A percentile compares a stretch with the other conserved stretches of the same genome.
Conservation (phyloP, 768 basidiomycete species). For the Zangia roseola region DNA sequence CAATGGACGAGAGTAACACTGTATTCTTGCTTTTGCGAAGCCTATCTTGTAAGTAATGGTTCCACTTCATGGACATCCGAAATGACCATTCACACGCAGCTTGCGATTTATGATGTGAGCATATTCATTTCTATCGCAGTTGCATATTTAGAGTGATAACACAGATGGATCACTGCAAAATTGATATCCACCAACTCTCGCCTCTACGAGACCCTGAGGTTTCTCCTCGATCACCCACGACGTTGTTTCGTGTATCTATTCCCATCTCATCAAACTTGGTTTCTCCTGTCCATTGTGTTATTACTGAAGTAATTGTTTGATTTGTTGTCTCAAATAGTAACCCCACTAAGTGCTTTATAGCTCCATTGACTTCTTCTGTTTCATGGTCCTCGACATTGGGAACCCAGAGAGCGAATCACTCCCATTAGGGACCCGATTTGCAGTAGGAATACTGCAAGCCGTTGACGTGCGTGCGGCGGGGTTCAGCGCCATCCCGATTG, state of each 20-base stretch:
- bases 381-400: constrained; percentile 85
- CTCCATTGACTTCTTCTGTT: constrained; percentile 83
- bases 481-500: constrained; percentile 72
- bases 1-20: background rate
- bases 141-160: constrained; percentile 2
- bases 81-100: constrained; percentile 35
- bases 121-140: background rate
- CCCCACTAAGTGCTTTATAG: constrained; percentile 37
- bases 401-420: constrained; percentile 66
- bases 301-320: constrained; percentile 53
- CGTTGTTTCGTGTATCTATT: constrained; percentile 90
- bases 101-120: constrained; percentile 81
- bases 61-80: background rate
- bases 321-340: background rate
- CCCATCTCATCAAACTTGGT: constrained; percentile 93
- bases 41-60: constrained; percentile 73
- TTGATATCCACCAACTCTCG: constrained; percentile 57
- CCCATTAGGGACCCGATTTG: constrained; percentile 66
- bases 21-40: constrained; percentile 36
- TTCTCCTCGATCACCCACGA: constrained; percentile 92
- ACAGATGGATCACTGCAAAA: constrained; percentile 75
- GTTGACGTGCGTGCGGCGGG: constrained; percentile 84
- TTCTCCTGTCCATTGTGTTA: constrained; percentile 69
- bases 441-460: constrained; percentile 77
- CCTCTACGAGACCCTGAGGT: constrained; percentile 76